Base-by-base conservation (phyloP, 805 yeast genomes). In the Ogataea dorogensis region DNA sequence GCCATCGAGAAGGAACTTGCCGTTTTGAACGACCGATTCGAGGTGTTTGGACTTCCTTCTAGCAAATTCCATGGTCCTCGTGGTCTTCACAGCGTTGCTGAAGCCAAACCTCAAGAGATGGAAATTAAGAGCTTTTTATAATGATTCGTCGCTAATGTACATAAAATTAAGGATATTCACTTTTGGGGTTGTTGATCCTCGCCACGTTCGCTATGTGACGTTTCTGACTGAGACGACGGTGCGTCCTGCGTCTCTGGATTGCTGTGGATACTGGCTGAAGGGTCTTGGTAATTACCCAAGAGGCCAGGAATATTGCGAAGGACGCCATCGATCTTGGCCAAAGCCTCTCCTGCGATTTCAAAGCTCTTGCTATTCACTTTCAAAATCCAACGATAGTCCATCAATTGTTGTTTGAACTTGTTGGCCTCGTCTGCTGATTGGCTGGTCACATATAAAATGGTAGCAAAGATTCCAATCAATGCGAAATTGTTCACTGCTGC, bases 381-480 rank as follows among this genome's bases (percentile, higher is more conserved):
- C 27, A 91, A 59, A 8, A 79, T 73, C 82, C 87, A 79, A 40
- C 94, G 68, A 58, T 85, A 89, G 47, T 81, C 83, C 51, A 76
- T 75, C 18, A 89, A 71, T 44, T 81, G 81, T 44, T 79, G 84
- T 49, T 77, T 72, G 59, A 75, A 86, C 31, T 72, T 66, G 25
- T 65, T 66, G 0, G 82, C 72, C 51, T 87, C 96, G 36, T 79
- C 86, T 12, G 71, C 59, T 0, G 73, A 51, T 7, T 69, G 58
- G 1, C 93, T 66, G 0, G 96, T 83, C 11, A 81, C 80, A 50
- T 73, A 85, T 36, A 89, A 62, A 9, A 89, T 65, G 0, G 94
- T 81, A 0, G 96, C 95, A 68, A 89, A 89, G 0, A 91, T 77
- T 2, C 96, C 96, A 24, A 88, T 86, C 23, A 86, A 61, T 5